Evolutionary conservation across 2,329 filamentous ascomycete genomes (phyloP).

Genomic region (Pseudogymnoascus pannorum): DNA sequence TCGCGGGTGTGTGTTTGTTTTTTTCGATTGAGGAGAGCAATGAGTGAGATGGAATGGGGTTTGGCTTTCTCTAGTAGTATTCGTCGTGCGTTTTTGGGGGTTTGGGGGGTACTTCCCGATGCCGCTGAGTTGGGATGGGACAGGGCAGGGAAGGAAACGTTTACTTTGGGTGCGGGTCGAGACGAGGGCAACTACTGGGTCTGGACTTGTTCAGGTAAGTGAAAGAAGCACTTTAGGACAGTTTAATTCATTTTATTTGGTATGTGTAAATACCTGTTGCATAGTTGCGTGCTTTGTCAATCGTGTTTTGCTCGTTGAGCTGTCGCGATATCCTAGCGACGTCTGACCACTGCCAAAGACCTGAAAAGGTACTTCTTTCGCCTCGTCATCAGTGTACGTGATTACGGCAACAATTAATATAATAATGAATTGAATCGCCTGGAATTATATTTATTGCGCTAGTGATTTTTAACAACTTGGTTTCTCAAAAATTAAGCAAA

Average conservation of each 20-base stretch:
- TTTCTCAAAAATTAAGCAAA: neutral
- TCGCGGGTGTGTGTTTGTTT: neutral
- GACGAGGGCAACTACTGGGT: conserved; percentile 6
- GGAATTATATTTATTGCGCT: neutral
- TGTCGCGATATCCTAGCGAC: neutral
- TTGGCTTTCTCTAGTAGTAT: neutral
- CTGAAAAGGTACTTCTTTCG: neutral
- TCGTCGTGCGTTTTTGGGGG: neutral
- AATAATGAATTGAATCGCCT: neutral
- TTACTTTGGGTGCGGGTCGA: conserved; percentile 4
- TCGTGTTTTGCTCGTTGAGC: neutral
- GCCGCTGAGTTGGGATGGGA: neutral
- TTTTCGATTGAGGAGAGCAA: neutral
- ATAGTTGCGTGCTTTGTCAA: neutral
- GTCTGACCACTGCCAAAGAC: neutral
- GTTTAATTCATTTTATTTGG: neutral
- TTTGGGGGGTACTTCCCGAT: neutral
- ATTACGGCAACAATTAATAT: neutral
- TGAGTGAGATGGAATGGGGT: neutral
- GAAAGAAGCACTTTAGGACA: neutral
- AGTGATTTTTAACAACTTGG: too few relatives aligned
- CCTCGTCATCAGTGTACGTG: neutral
- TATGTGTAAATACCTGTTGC: neutral
- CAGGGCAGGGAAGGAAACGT: neutral
- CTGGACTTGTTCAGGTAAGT: neutral